These are phyloP conservation scores for Clitoria ternatea DNA, from an alignment of 306 rosid genomes.

Conservation along the genomic window DNA sequence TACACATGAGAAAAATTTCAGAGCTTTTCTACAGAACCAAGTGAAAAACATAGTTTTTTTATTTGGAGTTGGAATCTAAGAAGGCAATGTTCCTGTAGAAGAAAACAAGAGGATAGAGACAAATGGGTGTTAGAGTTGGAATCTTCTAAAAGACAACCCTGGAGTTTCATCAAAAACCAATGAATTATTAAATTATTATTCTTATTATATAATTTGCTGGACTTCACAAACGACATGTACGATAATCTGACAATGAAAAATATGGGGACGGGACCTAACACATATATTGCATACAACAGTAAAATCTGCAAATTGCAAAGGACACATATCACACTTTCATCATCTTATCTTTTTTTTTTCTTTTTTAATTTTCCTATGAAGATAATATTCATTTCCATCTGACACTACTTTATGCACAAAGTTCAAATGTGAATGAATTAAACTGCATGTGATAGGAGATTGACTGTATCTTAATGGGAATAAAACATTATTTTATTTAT, in stretches of 20 bases:
- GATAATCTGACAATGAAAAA: conserved; percentile 4
- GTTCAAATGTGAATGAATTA: conserved; percentile 12
- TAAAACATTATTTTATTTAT: neutral
- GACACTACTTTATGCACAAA: conserved; percentile 8
- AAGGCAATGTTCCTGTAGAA: conserved; percentile 19
- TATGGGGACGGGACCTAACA: neutral
- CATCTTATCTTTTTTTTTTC: neutral
- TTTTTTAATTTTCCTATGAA: neutral
- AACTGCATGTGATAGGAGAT: neutral
- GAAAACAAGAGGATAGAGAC: conserved; percentile 44
- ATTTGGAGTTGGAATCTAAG: conserved; percentile 38
- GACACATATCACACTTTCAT: conserved; percentile 15
- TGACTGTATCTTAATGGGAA: neutral
- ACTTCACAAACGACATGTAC: neutral
- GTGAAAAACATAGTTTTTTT: too few species aligned
- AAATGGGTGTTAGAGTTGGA: conserved; percentile 29
- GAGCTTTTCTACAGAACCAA: too few species aligned
- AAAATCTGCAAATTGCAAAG: conserved; percentile 22
- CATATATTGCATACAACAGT: conserved; percentile 12
- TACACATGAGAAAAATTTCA: too few species aligned
- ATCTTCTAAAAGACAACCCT: conserved; percentile 37
- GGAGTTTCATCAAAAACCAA: conserved; percentile 23
- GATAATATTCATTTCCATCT: conserved; percentile 6
- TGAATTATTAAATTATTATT: neutral
- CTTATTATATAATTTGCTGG: neutral